Conservation (phyloP, 192 early-diverging fungal genomes). For the Entomortierella beljakovae region DNA sequence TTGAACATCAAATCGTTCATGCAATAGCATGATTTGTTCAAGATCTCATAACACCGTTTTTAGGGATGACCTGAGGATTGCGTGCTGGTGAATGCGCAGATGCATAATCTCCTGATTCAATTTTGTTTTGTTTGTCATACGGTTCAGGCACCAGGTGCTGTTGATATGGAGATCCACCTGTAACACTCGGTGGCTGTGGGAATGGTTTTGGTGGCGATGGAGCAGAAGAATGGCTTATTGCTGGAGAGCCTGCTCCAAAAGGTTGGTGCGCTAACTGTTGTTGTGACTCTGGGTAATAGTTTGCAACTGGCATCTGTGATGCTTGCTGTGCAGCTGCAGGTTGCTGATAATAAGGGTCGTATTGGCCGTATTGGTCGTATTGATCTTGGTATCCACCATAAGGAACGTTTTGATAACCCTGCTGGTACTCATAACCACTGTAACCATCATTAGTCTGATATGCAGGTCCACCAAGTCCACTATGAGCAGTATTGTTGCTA, state of each 20-base stretch:
- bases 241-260: constrained; percentile 29
- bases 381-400: constrained; percentile 34
- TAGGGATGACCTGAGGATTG: constrained; percentile 29
- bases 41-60: no score
- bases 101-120: constrained; percentile 11
- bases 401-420: constrained; percentile 22
- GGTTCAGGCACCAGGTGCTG: background rate
- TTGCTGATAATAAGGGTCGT: constrained; percentile 42
- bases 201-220: constrained; percentile 5
- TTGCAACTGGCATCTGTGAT: constrained; percentile 4
- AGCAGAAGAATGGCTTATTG: constrained; percentile 24
- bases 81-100: constrained; percentile 11
- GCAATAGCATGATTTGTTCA: no score
- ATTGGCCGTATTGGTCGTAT: constrained; percentile 28
- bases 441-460: constrained; percentile 2
- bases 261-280: constrained; percentile 3
- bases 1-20: no score
- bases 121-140: constrained; percentile 9
- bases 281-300: constrained; percentile 19
- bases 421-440: constrained; percentile 28
- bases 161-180: constrained; percentile 1
- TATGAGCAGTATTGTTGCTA: constrained; percentile 1
- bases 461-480: background rate
- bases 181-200: constrained; percentile 14
- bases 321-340: constrained; percentile 1